Evolutionary conservation across 805 yeast species (phyloP), one percentile per base, ranked within the genome.

Genomic region (Candida vartiovaarae): DNA sequence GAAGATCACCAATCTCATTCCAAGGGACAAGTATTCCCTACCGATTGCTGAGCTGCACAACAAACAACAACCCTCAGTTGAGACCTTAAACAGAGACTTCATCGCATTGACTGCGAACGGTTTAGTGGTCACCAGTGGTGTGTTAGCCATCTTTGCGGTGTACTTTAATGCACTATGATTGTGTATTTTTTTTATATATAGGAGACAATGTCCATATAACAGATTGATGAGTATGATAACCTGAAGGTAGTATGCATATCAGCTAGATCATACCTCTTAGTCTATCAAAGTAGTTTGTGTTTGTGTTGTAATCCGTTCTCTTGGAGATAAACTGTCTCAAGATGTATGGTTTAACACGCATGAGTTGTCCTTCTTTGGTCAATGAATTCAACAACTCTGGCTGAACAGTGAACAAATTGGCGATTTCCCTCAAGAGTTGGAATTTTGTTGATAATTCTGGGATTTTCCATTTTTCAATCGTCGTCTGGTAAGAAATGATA

Each of bases 321-420:
- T 78, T 82, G 8, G 80, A 64, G 38, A 86, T 77, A 51, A 82
- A 84, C 51, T 76, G 82, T 46, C 82, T 74, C 31, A 86, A 67
- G 6, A 82, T 66, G 39, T 70, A 71, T 8, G 80, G 80, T 56
- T 79, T 81, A 59, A 87, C 70, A 44, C 71, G 72, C 2, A 82
- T 79, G 49, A 89, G 67, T 53, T 81, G 87, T 1, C 95, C 93
- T 56, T 88, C 96, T 34, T 81, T 79, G 3, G 88, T 79, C 56
- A 89, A 70, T 1, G 95, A 84, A 49, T 80, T 80, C 43, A 89
- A 66, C 53, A 86, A 72, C 45, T 84, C 84, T 2, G 91, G 84
- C 57, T 85, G 93, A 15, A 87, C 95, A 0, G 95, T 82, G 61
- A 82, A 90, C 46, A 90, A 66, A 55, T 86, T 87, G 30, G 91